Conservation (phyloP, 495 filamentous ascomycete genomes). For the Stereocaulon alpinum region DNA sequence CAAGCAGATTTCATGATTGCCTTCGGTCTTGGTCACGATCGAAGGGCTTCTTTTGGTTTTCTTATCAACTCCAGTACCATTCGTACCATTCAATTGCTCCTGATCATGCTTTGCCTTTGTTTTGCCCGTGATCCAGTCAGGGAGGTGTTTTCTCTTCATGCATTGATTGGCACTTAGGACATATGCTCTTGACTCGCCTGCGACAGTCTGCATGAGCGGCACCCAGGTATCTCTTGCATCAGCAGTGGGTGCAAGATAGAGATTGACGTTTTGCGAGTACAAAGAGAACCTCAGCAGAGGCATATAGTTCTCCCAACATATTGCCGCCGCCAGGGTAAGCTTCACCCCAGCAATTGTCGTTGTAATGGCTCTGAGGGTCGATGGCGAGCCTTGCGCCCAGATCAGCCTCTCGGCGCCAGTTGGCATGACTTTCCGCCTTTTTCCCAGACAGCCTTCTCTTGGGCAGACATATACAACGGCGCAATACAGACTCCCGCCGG, state of each 20-base stretch:
- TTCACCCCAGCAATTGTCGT: conserved; percentile 69
- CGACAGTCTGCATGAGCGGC: conserved; percentile 69
- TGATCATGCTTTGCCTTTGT: neutral
- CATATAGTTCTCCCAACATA: conserved; percentile 99
- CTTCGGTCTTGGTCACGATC: conserved; percentile 35
- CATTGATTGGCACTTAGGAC: conserved; percentile 87
- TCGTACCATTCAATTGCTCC: conserved; percentile 11
- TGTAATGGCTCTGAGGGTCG: conserved; percentile 69
- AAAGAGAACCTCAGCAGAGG: conserved; percentile 69
- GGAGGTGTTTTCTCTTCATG: conserved; percentile 47
- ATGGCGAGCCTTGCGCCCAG: conserved; percentile 80
- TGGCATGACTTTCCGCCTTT: conserved; percentile 92
- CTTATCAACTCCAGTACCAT: conserved; percentile 6
- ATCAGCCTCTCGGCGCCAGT: conserved; percentile 74
- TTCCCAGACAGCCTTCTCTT: conserved; percentile 57
- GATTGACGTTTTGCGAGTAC: conserved; percentile 84
- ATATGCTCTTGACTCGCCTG: conserved; percentile 69
- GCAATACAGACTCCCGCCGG: conserved; percentile 79
- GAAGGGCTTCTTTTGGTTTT: conserved; percentile 18
- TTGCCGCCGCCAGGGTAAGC: conserved; percentile 71
- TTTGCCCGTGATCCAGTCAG: conserved; percentile 41
- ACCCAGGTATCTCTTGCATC: conserved; percentile 80
- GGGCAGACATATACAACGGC: conserved; percentile 77
- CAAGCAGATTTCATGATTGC: conserved; percentile 46
- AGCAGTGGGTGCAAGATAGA: conserved; percentile 88